Evolutionary conservation across 2,329 filamentous ascomycete genomes (phyloP).

Genomic region (Sarocladium strictum): DNA sequence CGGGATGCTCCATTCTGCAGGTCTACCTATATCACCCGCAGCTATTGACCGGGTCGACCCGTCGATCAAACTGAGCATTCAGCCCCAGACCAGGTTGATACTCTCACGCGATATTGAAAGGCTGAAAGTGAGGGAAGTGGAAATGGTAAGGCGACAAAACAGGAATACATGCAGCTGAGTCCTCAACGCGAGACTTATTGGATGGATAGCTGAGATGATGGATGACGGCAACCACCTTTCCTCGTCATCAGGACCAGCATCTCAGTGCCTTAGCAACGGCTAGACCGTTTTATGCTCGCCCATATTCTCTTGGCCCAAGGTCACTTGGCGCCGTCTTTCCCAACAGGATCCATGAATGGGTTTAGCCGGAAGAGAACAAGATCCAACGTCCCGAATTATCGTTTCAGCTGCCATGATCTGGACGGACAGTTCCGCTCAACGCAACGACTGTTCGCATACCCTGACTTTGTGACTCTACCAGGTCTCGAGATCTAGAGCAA

Average conservation of each 20-base stretch:
- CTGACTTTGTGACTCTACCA: not conserved
- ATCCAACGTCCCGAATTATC: not conserved
- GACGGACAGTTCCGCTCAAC: not conserved
- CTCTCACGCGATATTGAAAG: constrained; percentile 4
- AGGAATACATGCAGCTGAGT: not conserved
- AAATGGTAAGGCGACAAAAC: not conserved
- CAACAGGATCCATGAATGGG: not conserved
- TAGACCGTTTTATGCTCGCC: too few relatives aligned
- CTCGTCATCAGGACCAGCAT: too few relatives aligned
- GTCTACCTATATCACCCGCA: constrained; percentile 4
- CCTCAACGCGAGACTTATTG: not conserved
- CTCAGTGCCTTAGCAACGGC: too few relatives aligned
- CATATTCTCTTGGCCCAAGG: too few relatives aligned
- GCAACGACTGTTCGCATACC: not conserved
- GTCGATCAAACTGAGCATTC: constrained; percentile 10
- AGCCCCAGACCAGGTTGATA: not conserved
- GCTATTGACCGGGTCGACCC: not conserved
- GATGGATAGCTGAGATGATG: not conserved
- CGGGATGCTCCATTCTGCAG: not conserved
- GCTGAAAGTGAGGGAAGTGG: constrained; percentile 1
- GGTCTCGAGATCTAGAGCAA: not conserved
- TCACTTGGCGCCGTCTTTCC: too few relatives aligned
- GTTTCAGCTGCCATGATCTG: not conserved
- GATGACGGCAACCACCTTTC: not conserved
- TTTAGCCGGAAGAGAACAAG: not conserved